Conservation (phyloP, 306 rosid genomes). For the Astragalus membranaceus region DNA sequence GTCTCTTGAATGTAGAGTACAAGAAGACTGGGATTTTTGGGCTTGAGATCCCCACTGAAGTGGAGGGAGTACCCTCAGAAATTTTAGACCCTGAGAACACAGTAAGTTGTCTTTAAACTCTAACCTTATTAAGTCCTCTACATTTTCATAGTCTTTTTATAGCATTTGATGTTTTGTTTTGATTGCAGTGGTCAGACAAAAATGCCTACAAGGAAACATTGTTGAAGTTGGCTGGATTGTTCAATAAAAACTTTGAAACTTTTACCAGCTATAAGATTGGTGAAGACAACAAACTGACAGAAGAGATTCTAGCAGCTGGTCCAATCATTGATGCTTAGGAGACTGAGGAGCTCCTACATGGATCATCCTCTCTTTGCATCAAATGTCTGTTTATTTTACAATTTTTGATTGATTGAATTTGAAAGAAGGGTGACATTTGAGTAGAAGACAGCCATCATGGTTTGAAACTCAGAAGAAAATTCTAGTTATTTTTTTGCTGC, state of each 20-base stretch:
- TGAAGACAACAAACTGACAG: conserved; percentile 44
- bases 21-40: conserved; percentile 70
- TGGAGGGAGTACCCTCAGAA: conserved; percentile 73
- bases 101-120: conserved; percentile 29
- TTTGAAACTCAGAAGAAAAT: neutral
- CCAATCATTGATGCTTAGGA: conserved; percentile 39
- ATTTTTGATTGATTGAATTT: neutral
- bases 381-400: neutral
- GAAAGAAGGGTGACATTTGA: neutral
- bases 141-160: neutral
- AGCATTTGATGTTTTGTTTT: conserved; percentile 1
- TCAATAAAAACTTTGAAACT: conserved; percentile 67
- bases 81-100: conserved; percentile 68
- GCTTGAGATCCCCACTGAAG: conserved; percentile 66
- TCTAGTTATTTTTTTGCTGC: neutral
- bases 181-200: conserved; percentile 71
- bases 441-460: neutral
- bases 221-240: conserved; percentile 59
- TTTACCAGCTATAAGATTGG: conserved; percentile 61
- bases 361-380: neutral
- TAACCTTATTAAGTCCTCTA: neutral
- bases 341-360: neutral
- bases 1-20: conserved; percentile 51
- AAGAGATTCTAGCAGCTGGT: conserved; percentile 80
- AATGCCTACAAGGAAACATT: conserved; percentile 43